These are phyloP conservation scores for Leccinum pseudoinsigne DNA, from an alignment of 1,284 basidiomycete genomes.

Conservation along the genomic window DNA sequence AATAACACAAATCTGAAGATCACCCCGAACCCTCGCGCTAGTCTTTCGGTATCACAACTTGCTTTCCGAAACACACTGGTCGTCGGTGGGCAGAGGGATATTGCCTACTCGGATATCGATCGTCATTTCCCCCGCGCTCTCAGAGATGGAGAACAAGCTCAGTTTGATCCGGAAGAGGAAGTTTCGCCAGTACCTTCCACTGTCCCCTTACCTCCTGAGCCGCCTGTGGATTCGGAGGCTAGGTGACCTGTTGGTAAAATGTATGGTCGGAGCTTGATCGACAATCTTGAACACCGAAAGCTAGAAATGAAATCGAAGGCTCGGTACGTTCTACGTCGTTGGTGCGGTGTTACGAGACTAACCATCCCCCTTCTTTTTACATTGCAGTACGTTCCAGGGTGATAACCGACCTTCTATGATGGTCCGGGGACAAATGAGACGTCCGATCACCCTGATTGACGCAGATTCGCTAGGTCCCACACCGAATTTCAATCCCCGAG, in stretches of 20 bases:
- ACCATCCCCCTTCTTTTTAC: constrained; percentile 3
- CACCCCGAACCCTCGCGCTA: constrained; percentile 74
- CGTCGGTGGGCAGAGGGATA: constrained; percentile 57
- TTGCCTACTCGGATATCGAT: constrained; percentile 61
- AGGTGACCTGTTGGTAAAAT: constrained; percentile 70
- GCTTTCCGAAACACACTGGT: constrained; percentile 76
- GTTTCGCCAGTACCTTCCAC: constrained; percentile 38
- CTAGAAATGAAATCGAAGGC: constrained; percentile 72
- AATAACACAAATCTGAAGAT: constrained; percentile 94
- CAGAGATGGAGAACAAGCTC: constrained; percentile 70
- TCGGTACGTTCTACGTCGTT: constrained; percentile 46
- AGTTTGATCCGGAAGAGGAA: constrained; percentile 44
- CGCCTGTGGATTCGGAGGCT: constrained; percentile 26
- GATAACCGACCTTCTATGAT: constrained; percentile 85
- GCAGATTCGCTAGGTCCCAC: constrained; percentile 51
- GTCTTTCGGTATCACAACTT: constrained; percentile 72
- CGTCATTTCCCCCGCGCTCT: constrained; percentile 59
- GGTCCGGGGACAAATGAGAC: constrained; percentile 56
- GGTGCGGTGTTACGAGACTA: constrained; percentile 11
- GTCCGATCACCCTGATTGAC: constrained; percentile 71
- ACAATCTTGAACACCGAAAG: constrained; percentile 76
- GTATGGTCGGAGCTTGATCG: constrained; percentile 78
- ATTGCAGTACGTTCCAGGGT: constrained; percentile 62
- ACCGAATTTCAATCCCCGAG: constrained; percentile 27
- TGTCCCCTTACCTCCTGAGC: constrained; percentile 35